These are phyloP conservation scores for Glonium stellatum DNA, from an alignment of 495 filamentous ascomycete species.

Conservation along the genomic window DNA sequence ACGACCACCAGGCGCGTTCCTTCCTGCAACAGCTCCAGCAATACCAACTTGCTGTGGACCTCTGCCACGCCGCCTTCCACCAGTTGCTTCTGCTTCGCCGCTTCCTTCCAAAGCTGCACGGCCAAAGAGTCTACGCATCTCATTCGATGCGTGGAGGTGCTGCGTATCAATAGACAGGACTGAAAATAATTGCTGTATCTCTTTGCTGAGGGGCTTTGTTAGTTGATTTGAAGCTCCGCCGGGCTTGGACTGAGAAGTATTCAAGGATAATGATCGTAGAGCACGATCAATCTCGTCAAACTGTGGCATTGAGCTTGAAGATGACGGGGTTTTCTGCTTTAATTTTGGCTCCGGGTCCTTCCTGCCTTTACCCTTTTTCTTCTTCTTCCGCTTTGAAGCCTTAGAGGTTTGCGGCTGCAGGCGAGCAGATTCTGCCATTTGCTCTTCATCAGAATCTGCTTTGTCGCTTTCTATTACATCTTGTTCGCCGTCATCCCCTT, in stretches of 20 bases:
- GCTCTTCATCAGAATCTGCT: constrained; percentile 19
- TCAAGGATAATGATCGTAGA: constrained; percentile 53
- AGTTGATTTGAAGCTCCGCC: constrained; percentile 28
- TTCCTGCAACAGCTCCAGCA: constrained; percentile 60
- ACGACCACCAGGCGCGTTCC: constrained; percentile 49
- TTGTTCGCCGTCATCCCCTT: constrained; percentile 30
- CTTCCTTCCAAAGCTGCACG: constrained; percentile 62
- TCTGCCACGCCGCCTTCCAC: constrained; percentile 43
- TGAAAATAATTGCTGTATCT: constrained; percentile 43
- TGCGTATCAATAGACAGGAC: constrained; percentile 69
- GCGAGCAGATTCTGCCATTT: neutral
- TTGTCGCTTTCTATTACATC: constrained; percentile 36
- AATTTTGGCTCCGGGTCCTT: constrained; percentile 29
- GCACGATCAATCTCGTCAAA: constrained; percentile 81
- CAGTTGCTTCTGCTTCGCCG: constrained; percentile 41
- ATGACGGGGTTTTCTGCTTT: constrained; percentile 6
- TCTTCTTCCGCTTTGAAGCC: constrained; percentile 30
- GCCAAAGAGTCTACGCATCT: constrained; percentile 92
- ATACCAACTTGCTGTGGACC: constrained; percentile 52
- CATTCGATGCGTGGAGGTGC: constrained; percentile 77
- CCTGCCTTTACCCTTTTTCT: constrained; percentile 45
- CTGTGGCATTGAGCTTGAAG: constrained; percentile 22
- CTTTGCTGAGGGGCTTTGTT: constrained; percentile 24
- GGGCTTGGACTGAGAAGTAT: constrained; percentile 12
- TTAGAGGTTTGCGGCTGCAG: constrained; percentile 1